Base-by-base conservation (phyloP, 495 filamentous ascomycete genomes). In the Usnea hakonensis region DNA sequence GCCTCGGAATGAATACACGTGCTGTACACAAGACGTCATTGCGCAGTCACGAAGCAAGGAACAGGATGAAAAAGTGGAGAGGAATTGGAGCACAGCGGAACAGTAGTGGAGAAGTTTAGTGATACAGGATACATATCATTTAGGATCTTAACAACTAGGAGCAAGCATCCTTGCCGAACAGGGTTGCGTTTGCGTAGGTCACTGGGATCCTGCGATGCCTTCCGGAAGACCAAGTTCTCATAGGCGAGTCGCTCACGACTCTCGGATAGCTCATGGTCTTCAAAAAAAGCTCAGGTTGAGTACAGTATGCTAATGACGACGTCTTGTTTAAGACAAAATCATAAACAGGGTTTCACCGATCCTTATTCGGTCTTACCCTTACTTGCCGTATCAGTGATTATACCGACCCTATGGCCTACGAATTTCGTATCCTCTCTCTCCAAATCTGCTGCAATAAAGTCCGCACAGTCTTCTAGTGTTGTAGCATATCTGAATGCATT, bases 401-500 rank as follows among this genome's bases (percentile, higher is more conserved):
- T 35, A 3, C 71, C 73, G 14, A 76, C 71, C 55, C 63, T 71
- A 43, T 70, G 67, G 9, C 64, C 68, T 4, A 73, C 23, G 57
- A 65, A 73, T 41, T 61, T 41, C 23, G 65, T 68, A 17, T 69
- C 56, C 13, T 28, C 28, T n/a, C 62, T 66, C 21, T 63, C 67
- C 55, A 76, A 62, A 65, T 77, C 74, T 46, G 64, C 65, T 13
- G 74, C 73, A 40, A 77, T 70, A 28, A 75, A 70, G 62, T 76
- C 72, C 5, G 71, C 73, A 62, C 70, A 70, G 38, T 71, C 65
- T 46, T 76, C 74, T 21, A 72, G 64, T 4, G 58, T 59, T 17
- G 70, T 68, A 17, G 14, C 59, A 62, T 73, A 74, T 5, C 53
- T 58, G 16, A 46, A 11, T 11, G 44, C 48, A 55, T 73, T 72